Conservation (phyloP, 805 yeast genomes). For the Suhomyces emberorum region DNA sequence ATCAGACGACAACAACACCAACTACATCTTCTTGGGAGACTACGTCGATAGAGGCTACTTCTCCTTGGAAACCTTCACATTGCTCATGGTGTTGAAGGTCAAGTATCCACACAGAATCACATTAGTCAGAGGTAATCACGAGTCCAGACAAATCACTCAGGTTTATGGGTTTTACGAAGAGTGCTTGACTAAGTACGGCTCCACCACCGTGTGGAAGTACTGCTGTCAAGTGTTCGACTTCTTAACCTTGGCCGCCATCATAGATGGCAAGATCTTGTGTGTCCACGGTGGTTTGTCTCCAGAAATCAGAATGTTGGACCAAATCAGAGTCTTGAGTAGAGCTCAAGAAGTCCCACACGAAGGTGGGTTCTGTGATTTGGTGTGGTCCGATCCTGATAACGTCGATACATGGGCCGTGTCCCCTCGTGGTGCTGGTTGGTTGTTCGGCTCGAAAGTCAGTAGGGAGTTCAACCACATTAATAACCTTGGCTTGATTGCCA, state of each 20-base stretch:
- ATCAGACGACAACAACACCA: constrained; percentile 57
- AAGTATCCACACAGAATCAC: constrained; percentile 83
- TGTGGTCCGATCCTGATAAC: constrained; percentile 98
- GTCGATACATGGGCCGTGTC: constrained; percentile 98
- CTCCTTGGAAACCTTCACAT: constrained; percentile 88
- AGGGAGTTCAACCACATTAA: constrained; percentile 95
- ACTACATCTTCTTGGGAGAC: constrained; percentile 86
- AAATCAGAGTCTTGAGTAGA: constrained; percentile 86
- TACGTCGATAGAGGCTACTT: constrained; percentile 98
- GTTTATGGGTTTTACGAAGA: constrained; percentile 98
- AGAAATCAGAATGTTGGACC: constrained; percentile 95
- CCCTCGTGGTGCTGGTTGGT: constrained; percentile 98
- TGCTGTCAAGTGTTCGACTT: constrained; percentile 96
- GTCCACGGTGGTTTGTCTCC: constrained; percentile 98
- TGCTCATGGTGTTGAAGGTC: constrained; percentile 89
- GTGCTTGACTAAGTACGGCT: constrained; percentile 88
- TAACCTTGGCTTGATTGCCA: constrained; percentile 80
- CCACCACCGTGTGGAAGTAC: constrained; percentile 93
- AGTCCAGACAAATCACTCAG: constrained; percentile 95
- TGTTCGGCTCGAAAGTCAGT: constrained; percentile 91
- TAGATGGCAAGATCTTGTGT: constrained; percentile 91
- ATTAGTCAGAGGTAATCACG: constrained; percentile 96
- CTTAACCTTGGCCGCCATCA: constrained; percentile 89
- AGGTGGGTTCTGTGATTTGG: constrained; percentile 96
- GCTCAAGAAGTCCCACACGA: constrained; percentile 99